phyloP scores from a whole-genome alignment of 805 yeast genomes.

The Lachancea cidri region DNA sequence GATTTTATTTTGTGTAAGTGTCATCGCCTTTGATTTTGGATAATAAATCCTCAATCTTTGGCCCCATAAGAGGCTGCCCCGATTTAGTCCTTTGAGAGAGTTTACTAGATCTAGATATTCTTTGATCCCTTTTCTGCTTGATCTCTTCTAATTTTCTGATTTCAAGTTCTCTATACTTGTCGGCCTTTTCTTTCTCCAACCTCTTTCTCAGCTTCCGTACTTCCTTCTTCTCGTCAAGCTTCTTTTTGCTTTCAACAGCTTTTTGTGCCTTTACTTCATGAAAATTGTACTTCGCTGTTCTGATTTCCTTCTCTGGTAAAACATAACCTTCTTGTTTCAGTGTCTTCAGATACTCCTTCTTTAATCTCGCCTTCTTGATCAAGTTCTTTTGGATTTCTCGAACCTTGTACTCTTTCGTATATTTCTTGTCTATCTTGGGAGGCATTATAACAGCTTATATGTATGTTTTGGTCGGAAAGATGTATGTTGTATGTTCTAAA shows the following conservation, averaged over 20 bases:
- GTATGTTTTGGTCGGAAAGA: too few species aligned
- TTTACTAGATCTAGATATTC: slow-evolving; percentile 41
- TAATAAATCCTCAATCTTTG: slow-evolving; percentile 70
- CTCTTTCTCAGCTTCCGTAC: slow-evolving; percentile 34
- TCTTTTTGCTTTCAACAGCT: slow-evolving; percentile 22
- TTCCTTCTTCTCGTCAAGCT: slow-evolving; percentile 34
- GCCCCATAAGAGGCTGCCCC: slow-evolving; percentile 92
- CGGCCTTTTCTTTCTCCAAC: slow-evolving; percentile 26
- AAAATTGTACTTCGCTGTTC: slow-evolving; percentile 13
- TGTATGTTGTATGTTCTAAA: too few species aligned
- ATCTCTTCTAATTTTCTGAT: slow-evolving; percentile 31
- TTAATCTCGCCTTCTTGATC: slow-evolving; percentile 72
- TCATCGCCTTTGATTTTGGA: slow-evolving; percentile 64
- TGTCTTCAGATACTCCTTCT: slow-evolving; percentile 75
- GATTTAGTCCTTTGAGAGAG: slow-evolving; percentile 52
- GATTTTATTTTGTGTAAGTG: slow-evolving; percentile 21
- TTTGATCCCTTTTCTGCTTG: slow-evolving; percentile 36
- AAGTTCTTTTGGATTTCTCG: slow-evolving; percentile 75
- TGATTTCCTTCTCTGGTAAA: slow-evolving; percentile 40
- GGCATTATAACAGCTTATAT: slow-evolving; percentile 5
- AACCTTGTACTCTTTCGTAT: slow-evolving; percentile 35
- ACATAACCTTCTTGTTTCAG: slow-evolving; percentile 64
- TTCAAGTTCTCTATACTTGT: slow-evolving; percentile 42
- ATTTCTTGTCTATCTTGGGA: slow-evolving; percentile 26
- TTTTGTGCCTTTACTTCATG: slow-evolving; percentile 21